phyloP scores from a whole-genome alignment of 2,329 filamentous ascomycete genomes.

The Grosmannia penicillata region DNA sequence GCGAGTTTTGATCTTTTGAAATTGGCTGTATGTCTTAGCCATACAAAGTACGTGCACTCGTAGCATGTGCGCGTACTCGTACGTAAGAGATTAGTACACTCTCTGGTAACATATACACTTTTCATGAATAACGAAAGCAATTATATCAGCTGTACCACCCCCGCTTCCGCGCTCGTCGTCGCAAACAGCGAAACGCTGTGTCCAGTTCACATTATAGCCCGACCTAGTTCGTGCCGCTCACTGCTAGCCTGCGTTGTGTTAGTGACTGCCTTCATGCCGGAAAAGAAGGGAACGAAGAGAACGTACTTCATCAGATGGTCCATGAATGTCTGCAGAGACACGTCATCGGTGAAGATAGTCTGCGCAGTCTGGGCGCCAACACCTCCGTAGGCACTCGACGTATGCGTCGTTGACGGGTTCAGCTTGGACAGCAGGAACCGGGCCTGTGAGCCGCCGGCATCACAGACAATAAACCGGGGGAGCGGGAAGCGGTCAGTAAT shows the following conservation, averaged over 20 bases:
- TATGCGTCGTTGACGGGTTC: slow-evolving; percentile 95
- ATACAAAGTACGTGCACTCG: too few relatives aligned
- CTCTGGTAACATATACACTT: too few relatives aligned
- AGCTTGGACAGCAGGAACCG: slow-evolving; percentile 94
- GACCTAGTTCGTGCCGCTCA: slow-evolving; percentile 44
- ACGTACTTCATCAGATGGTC: slow-evolving; percentile 97
- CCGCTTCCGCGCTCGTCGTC: background rate
- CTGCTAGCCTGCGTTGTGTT: slow-evolving; percentile 31
- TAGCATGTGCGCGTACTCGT: background rate
- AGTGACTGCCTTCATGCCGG: background rate
- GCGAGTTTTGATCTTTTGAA: too few relatives aligned
- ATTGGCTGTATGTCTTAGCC: too few relatives aligned
- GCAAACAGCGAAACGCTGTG: background rate
- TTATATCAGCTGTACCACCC: slow-evolving; percentile 1
- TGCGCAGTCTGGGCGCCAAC: slow-evolving; percentile 76
- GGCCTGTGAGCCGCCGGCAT: slow-evolving; percentile 94
- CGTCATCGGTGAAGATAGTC: slow-evolving; percentile 98
- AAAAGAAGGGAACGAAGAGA: background rate
- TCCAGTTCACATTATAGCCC: slow-evolving; percentile 6
- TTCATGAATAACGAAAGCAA: slow-evolving; percentile 1
- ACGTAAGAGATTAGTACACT: too few relatives aligned
- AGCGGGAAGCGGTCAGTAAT: slow-evolving; percentile 97
- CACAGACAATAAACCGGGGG: slow-evolving; percentile 94
- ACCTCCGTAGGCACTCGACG: slow-evolving; percentile 80
- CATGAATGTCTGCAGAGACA: slow-evolving; percentile 97